A percentile compares a stretch with the other conserved stretches of the same genome.
Conservation (phyloP, 78 protist species). For the Tieghemostelium lacteum region DNA sequence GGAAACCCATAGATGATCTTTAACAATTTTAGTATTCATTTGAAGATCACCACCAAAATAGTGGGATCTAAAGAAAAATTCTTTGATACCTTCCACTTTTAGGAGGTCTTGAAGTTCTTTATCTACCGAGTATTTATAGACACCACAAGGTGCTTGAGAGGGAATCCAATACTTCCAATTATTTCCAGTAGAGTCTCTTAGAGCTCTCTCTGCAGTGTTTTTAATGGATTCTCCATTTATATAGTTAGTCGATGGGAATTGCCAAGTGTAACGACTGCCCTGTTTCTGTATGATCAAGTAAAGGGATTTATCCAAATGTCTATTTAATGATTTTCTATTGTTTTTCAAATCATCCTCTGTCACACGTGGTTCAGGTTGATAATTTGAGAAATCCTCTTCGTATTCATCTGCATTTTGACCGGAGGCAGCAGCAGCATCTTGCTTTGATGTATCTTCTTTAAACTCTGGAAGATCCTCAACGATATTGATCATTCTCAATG, state of each 20-base stretch:
- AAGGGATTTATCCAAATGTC: constrained; percentile 57
- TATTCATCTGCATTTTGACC: constrained; percentile 24
- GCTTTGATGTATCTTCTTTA: neutral
- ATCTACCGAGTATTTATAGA: constrained; percentile 32
- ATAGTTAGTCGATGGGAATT: constrained; percentile 70
- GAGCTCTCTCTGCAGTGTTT: constrained; percentile 68
- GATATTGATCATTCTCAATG: constrained; percentile 12
- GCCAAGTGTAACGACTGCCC: constrained; percentile 50
- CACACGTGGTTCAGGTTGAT: constrained; percentile 23
- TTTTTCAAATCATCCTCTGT: constrained; percentile 35
- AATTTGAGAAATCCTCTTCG: constrained; percentile 59
- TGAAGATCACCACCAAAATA: constrained; percentile 39
- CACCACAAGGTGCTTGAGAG: constrained; percentile 77
- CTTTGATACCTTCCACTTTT: constrained; percentile 62
- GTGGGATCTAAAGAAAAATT: constrained; percentile 59
- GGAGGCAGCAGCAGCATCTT: neutral
- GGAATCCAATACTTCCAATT: constrained; percentile 75
- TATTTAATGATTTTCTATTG: constrained; percentile 36
- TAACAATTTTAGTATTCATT: constrained; percentile 21
- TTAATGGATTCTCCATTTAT: constrained; percentile 65
- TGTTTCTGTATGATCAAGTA: constrained; percentile 55
- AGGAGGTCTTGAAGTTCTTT: constrained; percentile 35
- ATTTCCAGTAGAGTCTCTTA: constrained; percentile 42
- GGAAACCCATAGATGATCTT: constrained; percentile 61
- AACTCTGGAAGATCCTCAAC: constrained; percentile 71